These are phyloP conservation scores for Phaseolus coccineus DNA, from an alignment of 331 rosid genomes.

Conservation along the genomic window DNA sequence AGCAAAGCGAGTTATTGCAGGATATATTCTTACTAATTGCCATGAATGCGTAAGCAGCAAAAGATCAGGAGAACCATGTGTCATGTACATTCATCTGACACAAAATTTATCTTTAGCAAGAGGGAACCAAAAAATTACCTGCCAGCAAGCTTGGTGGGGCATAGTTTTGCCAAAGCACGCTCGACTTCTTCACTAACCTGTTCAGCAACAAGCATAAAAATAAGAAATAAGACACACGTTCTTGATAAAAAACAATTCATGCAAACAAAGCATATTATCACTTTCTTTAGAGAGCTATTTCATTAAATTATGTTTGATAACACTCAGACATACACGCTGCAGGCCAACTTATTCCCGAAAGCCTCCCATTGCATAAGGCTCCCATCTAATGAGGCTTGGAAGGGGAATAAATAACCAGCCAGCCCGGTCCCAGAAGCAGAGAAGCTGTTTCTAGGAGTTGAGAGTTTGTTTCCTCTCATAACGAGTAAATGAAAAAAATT, in stretches of 20 bases:
- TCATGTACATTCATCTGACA: not conserved
- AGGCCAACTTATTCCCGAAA: slow-evolving; percentile 2
- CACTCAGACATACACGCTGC: slow-evolving; percentile 12
- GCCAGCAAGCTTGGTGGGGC: slow-evolving; percentile 67
- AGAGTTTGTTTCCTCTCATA: not conserved
- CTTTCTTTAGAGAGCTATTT: slow-evolving; percentile 27
- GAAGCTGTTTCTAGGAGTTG: not conserved
- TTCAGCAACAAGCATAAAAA: slow-evolving; percentile 29
- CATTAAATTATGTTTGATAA: not conserved
- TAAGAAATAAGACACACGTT: slow-evolving; percentile 27
- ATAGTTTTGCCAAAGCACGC: slow-evolving; percentile 88
- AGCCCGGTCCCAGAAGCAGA: not conserved
- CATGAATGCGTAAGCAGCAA: slow-evolving; percentile 17
- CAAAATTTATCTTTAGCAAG: slow-evolving; percentile 27
- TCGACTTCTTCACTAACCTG: slow-evolving; percentile 97
- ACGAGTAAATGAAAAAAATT: not conserved
- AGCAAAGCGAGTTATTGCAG: not conserved
- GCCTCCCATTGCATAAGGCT: not conserved
- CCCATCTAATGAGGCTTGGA: not conserved
- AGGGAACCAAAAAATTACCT: slow-evolving; percentile 49
- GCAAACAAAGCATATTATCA: slow-evolving; percentile 23
- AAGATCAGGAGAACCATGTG: not conserved
- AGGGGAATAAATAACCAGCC: not conserved
- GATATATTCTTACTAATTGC: slow-evolving; percentile 9
- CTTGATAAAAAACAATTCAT: slow-evolving; percentile 23